Evolutionary conservation across 169 alveolate species (phyloP).

Genomic region (Plasmodium falciparum): DNA sequence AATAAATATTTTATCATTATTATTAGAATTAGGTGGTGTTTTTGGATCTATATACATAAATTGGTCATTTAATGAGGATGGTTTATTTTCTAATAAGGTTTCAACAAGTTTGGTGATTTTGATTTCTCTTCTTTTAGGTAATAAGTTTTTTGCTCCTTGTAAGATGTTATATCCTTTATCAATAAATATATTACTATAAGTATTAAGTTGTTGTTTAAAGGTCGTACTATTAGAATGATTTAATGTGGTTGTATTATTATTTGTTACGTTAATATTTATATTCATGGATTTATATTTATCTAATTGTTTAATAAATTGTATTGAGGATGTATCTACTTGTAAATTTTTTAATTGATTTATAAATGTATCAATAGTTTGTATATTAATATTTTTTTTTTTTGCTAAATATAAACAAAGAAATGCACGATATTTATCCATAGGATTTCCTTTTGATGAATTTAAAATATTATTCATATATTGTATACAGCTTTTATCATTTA

Average conservation of each 20-base stretch:
- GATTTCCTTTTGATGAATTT: constrained; percentile 75
- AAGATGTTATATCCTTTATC: constrained; percentile 81
- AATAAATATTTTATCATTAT: constrained; percentile 66
- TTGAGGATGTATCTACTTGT: constrained; percentile 64
- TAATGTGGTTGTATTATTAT: constrained; percentile 1
- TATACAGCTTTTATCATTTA: constrained; percentile 80
- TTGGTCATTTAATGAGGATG: constrained; percentile 76
- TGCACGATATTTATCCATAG: constrained; percentile 82
- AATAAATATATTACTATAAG: constrained; percentile 82
- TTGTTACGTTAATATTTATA: constrained; percentile 77
- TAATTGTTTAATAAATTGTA: constrained; percentile 64
- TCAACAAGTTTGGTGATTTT: constrained; percentile 85
- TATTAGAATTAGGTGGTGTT: constrained; percentile 20
- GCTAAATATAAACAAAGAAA: constrained; percentile 79
- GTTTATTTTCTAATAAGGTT: constrained; percentile 80
- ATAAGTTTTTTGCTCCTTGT: constrained; percentile 80
- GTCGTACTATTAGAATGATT: constrained; percentile 73
- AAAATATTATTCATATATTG: constrained; percentile 83
- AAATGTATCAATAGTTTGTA: constrained; percentile 75
- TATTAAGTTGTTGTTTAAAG: constrained; percentile 81
- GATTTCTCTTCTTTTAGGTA: constrained; percentile 83
- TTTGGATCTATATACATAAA: constrained; percentile 76
- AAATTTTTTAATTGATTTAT: constrained; percentile 76
- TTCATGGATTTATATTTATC: constrained; percentile 79
- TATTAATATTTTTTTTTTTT: constrained; percentile 58